These are phyloP conservation scores for Boletus barrowsii DNA, from an alignment of 768 basidiomycete species.

Conservation along the genomic window DNA sequence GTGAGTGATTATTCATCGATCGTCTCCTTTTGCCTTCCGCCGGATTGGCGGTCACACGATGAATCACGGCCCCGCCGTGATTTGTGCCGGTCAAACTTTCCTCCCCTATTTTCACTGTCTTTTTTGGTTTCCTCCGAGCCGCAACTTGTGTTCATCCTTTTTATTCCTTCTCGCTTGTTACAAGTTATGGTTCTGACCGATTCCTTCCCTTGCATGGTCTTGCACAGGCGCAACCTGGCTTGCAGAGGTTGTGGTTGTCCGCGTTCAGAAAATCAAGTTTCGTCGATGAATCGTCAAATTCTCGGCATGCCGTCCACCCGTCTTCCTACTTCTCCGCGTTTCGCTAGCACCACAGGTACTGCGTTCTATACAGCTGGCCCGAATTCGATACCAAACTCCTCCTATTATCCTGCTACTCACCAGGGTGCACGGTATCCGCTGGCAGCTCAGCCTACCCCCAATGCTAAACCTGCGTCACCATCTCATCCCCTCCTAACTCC, in stretches of 20 bases:
- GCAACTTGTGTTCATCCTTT: neutral
- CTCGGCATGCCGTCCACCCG: slow-evolving; percentile 22
- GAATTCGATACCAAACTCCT: slow-evolving; percentile 23
- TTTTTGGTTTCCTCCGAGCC: slow-evolving; percentile 7
- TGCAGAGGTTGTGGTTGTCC: slow-evolving; percentile 79
- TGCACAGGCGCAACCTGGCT: slow-evolving; percentile 66
- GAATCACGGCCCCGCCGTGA: slow-evolving; percentile 3
- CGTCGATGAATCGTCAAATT: slow-evolving; percentile 32
- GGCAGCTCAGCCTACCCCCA: slow-evolving; percentile 19
- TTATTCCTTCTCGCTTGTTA: slow-evolving; percentile 9
- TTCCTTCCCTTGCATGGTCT: slow-evolving; percentile 47
- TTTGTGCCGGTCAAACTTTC: slow-evolving; percentile 23
- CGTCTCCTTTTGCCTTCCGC: slow-evolving; percentile 6
- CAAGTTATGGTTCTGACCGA: slow-evolving; percentile 41
- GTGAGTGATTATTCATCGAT: slow-evolving; percentile 42
- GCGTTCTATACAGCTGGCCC: slow-evolving; percentile 13
- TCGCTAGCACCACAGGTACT: slow-evolving; percentile 16
- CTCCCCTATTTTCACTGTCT: slow-evolving; percentile 27
- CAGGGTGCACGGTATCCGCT: slow-evolving; percentile 27
- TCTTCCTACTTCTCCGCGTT: slow-evolving; percentile 27
- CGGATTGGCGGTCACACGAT: neutral
- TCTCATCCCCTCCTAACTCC: slow-evolving; percentile 78
- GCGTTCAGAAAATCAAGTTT: slow-evolving; percentile 37
- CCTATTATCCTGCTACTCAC: slow-evolving; percentile 28
- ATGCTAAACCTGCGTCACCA: slow-evolving; percentile 37